These are phyloP conservation scores for Aspergillus sclerotiicarbonarius DNA, from an alignment of 495 filamentous ascomycete species.

Conservation along the genomic window DNA sequence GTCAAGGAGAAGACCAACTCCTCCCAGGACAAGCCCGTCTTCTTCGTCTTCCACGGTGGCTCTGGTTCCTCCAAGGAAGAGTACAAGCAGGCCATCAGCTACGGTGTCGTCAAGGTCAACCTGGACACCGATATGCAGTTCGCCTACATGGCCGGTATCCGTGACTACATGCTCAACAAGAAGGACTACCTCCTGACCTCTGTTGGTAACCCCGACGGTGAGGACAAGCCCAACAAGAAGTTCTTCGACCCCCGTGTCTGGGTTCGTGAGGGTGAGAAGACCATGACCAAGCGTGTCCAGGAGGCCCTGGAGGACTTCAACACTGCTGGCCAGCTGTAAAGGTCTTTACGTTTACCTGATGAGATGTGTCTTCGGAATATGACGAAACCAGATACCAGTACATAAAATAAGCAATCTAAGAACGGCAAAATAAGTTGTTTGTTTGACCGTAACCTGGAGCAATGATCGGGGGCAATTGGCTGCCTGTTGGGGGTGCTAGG, in stretches of 20 bases:
- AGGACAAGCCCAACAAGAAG: slow-evolving; percentile 99
- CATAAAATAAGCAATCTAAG: slow-evolving; percentile 21
- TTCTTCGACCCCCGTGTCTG: slow-evolving; percentile 77
- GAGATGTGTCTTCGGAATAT: slow-evolving; percentile 15
- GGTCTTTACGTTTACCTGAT: slow-evolving; percentile 9
- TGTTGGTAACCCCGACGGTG: slow-evolving; percentile 93
- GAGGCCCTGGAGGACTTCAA: slow-evolving; percentile 90
- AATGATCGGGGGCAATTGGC: background rate
- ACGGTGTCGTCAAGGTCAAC: slow-evolving; percentile 96
- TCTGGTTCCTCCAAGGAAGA: slow-evolving; percentile 87
- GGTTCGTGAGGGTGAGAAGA: slow-evolving; percentile 96
- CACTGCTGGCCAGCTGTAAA: slow-evolving; percentile 80
- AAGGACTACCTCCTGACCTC: slow-evolving; percentile 85
- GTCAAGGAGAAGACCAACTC: slow-evolving; percentile 70
- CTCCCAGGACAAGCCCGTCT: slow-evolving; percentile 83
- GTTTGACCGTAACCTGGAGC: background rate
- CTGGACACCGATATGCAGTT: slow-evolving; percentile 73
- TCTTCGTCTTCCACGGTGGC: slow-evolving; percentile 99
- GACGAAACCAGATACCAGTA: slow-evolving; percentile 25
- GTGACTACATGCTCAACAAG: slow-evolving; percentile 90
- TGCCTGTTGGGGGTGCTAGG: background rate
- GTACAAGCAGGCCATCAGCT: slow-evolving; percentile 79
- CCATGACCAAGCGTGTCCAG: slow-evolving; percentile 78
- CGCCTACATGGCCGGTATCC: slow-evolving; percentile 85
- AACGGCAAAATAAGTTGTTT: background rate